phyloP scores from a whole-genome alignment of 805 yeast species.

The Candida ulmi region DNA sequence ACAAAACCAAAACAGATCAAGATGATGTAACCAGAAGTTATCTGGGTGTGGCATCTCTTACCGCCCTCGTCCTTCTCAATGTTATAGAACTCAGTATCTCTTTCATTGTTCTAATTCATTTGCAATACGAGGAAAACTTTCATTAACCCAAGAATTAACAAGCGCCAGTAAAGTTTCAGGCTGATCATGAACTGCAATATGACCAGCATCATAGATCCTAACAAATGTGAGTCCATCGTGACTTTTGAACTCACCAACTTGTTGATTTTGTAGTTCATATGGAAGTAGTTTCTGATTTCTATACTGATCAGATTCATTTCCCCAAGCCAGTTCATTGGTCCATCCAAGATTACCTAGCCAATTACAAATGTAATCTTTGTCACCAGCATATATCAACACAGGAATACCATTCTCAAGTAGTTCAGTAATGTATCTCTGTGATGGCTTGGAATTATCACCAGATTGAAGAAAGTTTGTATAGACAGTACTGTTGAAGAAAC shows the following conservation, averaged over 20 bases:
- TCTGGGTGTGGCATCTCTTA: no score
- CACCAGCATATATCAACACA: slow-evolving; percentile 86
- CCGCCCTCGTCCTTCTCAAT: no score
- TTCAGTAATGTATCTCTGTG: slow-evolving; percentile 66
- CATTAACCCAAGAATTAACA: no score
- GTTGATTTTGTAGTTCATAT: no score
- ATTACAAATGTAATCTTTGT: slow-evolving; percentile 87
- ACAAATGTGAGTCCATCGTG: slow-evolving; percentile 66
- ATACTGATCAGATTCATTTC: slow-evolving; percentile 43
- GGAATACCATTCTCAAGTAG: slow-evolving; percentile 67
- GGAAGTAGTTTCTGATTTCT: slow-evolving; percentile 34
- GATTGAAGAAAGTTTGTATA: slow-evolving; percentile 61
- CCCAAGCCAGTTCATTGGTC: slow-evolving; percentile 67
- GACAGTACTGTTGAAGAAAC: slow-evolving; percentile 64
- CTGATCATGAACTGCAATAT: slow-evolving; percentile 89
- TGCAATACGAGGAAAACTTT: no score
- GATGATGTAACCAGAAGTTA: no score
- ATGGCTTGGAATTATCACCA: slow-evolving; percentile 85
- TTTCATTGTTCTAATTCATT: no score
- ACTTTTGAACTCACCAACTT: slow-evolving; percentile 66
- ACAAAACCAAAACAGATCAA: no score
- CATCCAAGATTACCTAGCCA: slow-evolving; percentile 89
- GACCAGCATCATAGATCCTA: slow-evolving; percentile 79
- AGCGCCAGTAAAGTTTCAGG: slow-evolving; percentile 66
- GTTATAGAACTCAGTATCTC: no score